Evolutionary conservation across 176 grass and related monocot genomes (phyloP).

Genomic region (Canna indica): DNA sequence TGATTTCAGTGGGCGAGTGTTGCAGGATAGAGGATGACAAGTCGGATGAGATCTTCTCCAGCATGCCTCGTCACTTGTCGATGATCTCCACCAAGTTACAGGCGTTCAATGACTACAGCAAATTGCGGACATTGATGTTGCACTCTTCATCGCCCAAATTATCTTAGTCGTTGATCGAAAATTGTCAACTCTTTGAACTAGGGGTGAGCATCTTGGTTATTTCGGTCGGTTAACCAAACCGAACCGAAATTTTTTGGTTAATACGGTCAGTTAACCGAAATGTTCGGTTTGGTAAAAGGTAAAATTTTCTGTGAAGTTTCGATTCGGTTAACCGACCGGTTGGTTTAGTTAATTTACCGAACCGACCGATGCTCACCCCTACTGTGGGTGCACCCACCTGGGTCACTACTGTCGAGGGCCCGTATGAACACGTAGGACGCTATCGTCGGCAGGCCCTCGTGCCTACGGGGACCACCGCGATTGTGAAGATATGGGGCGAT

Average conservation of each 20-base stretch:
- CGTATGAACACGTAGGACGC: slow-evolving; percentile 56
- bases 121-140: slow-evolving; percentile 12
- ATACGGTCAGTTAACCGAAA: no score
- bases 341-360: no score
- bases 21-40: slow-evolving; percentile 7
- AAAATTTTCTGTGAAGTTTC: no score
- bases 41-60: neutral
- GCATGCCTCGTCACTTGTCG: slow-evolving; percentile 4
- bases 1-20: slow-evolving; percentile 11
- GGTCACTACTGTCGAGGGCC: slow-evolving; percentile 70
- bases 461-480: slow-evolving; percentile 53
- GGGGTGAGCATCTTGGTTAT: no score
- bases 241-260: no score
- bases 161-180: neutral
- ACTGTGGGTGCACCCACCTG: slow-evolving; percentile 72
- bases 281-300: no score
- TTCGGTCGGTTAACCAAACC: no score
- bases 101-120: neutral
- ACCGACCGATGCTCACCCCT: no score
- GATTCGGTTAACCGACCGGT: no score
- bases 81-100: neutral
- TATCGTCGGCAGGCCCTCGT: slow-evolving; percentile 26
- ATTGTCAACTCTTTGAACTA: neutral
- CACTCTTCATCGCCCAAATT: neutral
- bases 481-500: slow-evolving; percentile 92